Evolutionary conservation across 164 flowering plant genomes (phyloP), one percentile per base, ranked within the genome.

Genomic region (Brasenia schreberi): DNA sequence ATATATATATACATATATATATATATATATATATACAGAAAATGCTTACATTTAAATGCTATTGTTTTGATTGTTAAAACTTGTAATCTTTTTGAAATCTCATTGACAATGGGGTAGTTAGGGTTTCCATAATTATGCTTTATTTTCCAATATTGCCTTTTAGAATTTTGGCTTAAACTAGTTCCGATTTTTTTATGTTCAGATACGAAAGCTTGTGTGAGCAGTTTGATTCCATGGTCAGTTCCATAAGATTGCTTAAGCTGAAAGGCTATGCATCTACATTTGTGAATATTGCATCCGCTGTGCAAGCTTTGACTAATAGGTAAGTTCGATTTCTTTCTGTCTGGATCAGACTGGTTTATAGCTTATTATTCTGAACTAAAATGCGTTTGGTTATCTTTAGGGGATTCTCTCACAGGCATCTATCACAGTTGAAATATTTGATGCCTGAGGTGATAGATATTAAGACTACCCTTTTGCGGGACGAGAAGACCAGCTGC

Each of bases 341-440:
- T 4, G 63, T 65, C 39, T 72, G 14, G 11, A 42, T 67, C 33
- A 11, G 16, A 33, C 60, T 42, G 14, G 43, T 70, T 4, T 76
- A 10, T 44, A 17, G 10, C 12, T 66, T 44, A 6, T 44, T 44
- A 45, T 62, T 62, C 64, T 33, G 39, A 33, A 33, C 39, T 33
- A 33, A 33, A 33, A 33, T 3, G 39, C 39, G 39, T 33, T 33
- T 33, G 4, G 39, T 33, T 33, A 33, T 64, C 68, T 78, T 49
- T 68, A 94, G 99, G 96, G 84, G 89, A 79, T 89, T 94, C 73
- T 70, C 84, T 0, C 61, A 80, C 65, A 53, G 67, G 5, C 92
- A 94, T 70, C 82, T 94, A 75, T 90, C 96, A n/a, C 97, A 88
- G 65, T 5, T 94, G 78, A 94, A 87, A 83, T 81, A 77, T 64